Base-by-base conservation (phyloP, 306 rosid species). In the Fragaria iinumae region DNA sequence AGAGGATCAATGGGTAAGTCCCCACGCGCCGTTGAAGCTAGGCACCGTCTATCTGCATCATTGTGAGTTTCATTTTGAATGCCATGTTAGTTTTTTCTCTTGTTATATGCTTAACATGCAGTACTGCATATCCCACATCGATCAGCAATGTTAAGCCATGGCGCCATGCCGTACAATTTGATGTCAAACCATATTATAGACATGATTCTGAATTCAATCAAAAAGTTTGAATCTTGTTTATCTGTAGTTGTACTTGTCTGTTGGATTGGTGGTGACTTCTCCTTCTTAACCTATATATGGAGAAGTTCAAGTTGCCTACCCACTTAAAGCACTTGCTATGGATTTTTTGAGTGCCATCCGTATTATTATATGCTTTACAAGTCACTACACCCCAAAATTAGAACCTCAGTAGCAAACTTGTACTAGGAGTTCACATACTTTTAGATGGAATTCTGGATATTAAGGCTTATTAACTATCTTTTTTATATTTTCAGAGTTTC, bases 31-130 rank as follows among this genome's bases (percentile, higher is more conserved):
- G 77, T 74, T 81, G 96, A 89, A 83, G 75, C 93, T 62, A 79
- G 95, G 81, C 90, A 89, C 74, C 88, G 95, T 34, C 83, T 87
- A 72, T 86, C 93, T 48, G 60, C 93, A 78, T 86, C 98, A 45
- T 83, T 91, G 98, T 93, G 53, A 88, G 97, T 77, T 66, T 73
- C 77, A 32, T 18, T 64, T 36, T 16, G n/a, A 16, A 34, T 64
- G 10, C 45, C 69, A 36, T 62, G 38, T 4, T 29, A 14, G 39
- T 27, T 29, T 62, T 14, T 13, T 29, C 18, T 29, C 41, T 12
- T 62, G 41, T 10, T 62, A 16, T 25, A 4, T 53, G 60, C 60
- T 53, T n/a, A 53, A 6, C 27, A 39, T 39, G 44, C 41, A 53
- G 59, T 53, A 53, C 60, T 53, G 60, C 23, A 53, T 20, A 53